Conservation (phyloP, 495 filamentous ascomycete genomes). For the Eremomyces bilateralis region DNA sequence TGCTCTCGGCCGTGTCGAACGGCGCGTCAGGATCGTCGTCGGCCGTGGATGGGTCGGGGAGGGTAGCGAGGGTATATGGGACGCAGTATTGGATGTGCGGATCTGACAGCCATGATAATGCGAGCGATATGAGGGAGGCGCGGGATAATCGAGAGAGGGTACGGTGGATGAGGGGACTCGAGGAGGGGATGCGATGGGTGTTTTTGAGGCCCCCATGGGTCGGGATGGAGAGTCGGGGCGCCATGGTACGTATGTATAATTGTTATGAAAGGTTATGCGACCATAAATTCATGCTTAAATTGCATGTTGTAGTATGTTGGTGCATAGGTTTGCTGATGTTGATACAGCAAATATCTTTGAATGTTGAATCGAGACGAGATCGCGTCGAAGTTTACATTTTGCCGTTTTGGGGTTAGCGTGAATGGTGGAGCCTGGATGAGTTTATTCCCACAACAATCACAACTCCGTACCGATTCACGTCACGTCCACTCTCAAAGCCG, state of each 20-base stretch:
- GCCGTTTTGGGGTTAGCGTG: no score
- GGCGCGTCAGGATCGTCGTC: slow-evolving; percentile 19
- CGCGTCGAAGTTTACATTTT: no score
- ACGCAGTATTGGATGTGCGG: slow-evolving; percentile 31
- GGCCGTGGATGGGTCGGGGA: slow-evolving; percentile 25
- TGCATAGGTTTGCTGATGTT: no score
- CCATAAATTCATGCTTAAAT: no score
- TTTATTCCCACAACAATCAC: no score
- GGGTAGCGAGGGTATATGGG: slow-evolving; percentile 26
- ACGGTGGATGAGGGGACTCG: slow-evolving; percentile 39
- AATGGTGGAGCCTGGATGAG: no score
- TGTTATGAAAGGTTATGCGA: no score
- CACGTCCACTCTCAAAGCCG: no score
- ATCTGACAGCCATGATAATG: slow-evolving; percentile 50
- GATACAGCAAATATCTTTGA: no score
- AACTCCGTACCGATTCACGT: no score
- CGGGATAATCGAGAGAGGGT: slow-evolving; percentile 47
- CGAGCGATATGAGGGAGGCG: slow-evolving; percentile 43
- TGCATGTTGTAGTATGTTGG: no score
- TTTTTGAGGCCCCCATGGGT: slow-evolving; percentile 29
- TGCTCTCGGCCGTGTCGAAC: slow-evolving; percentile 38
- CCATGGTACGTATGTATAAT: slow-evolving; percentile 20
- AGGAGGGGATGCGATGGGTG: slow-evolving; percentile 33
- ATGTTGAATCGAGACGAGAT: no score
- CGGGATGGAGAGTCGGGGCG: slow-evolving; percentile 24